Conservation (phyloP, 495 filamentous ascomycete genomes). For the Podospora australis region DNA sequence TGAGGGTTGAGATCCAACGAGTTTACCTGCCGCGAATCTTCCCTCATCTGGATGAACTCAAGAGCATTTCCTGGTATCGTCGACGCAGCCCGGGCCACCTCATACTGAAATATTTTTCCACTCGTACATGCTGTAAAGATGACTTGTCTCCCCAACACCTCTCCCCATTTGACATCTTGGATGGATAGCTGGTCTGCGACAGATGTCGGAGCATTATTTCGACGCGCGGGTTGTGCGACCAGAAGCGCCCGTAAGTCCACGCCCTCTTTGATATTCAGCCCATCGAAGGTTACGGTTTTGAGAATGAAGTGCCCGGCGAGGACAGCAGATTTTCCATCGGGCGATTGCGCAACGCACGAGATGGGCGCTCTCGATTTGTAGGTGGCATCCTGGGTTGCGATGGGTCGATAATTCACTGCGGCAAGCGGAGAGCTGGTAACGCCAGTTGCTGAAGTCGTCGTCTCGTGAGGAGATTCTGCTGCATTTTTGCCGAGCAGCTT, state of each 20-base stretch:
- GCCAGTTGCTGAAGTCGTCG: constrained; percentile 11
- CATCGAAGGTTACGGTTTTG: constrained; percentile 71
- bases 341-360: constrained; percentile 69
- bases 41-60: constrained; percentile 63
- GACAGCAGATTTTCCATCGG: constrained; percentile 66
- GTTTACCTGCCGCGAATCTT: constrained; percentile 89
- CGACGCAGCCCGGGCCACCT: constrained; percentile 55
- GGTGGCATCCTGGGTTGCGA: constrained; percentile 63
- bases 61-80: constrained; percentile 44
- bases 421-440: constrained; percentile 37
- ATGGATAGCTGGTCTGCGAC: constrained; percentile 70
- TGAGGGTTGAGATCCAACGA: constrained; percentile 85
- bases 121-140: constrained; percentile 81
- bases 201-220: constrained; percentile 44
- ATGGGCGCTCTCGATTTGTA: constrained; percentile 70
- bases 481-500: constrained; percentile 44
- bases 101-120: constrained; percentile 82
- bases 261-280: constrained; percentile 64
- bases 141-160: constrained; percentile 38
- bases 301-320: constrained; percentile 78
- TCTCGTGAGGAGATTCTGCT: constrained; percentile 31
- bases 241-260: constrained; percentile 76
- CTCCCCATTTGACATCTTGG: constrained; percentile 79
- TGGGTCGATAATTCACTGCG: constrained; percentile 45
- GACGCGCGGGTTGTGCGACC: constrained; percentile 57